phyloP scores from a whole-genome alignment of 202 grass and related monocot species.

The Hordeum pubiflorum region DNA sequence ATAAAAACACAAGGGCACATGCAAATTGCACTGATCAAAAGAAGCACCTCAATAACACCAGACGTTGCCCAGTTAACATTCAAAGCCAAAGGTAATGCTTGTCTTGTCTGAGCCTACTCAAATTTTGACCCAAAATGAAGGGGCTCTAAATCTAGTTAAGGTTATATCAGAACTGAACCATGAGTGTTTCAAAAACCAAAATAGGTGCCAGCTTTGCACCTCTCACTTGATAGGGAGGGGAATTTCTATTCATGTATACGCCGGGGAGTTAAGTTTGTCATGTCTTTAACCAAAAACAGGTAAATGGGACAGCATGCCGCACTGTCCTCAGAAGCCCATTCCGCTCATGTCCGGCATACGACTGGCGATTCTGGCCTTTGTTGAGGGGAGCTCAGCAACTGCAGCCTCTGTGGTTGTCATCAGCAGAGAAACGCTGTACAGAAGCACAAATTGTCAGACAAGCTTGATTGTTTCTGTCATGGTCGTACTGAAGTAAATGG shows the following conservation, averaged over 20 bases:
- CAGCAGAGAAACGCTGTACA: slow-evolving; percentile 70
- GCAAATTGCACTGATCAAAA: neutral
- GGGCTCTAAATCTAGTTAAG: neutral
- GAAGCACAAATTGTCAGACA: slow-evolving; percentile 13
- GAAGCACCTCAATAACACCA: neutral
- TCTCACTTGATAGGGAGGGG: neutral
- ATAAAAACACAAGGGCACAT: neutral
- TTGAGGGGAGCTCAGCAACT: slow-evolving; percentile 55
- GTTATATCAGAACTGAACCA: slow-evolving; percentile 3
- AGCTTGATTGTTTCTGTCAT: neutral
- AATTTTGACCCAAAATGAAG: neutral
- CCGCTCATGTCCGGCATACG: slow-evolving; percentile 69
- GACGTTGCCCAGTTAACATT: neutral
- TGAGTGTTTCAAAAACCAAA: neutral
- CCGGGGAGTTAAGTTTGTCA: neutral
- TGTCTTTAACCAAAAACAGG: neutral
- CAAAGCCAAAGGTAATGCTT: neutral
- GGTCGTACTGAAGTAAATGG: neutral
- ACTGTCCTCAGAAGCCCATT: slow-evolving; percentile 43
- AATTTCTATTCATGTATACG: neutral
- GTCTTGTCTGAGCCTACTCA: neutral
- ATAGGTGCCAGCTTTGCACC: neutral
- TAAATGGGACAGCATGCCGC: neutral
- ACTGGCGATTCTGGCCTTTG: slow-evolving; percentile 40
- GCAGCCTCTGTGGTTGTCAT: slow-evolving; percentile 73